Evolutionary conservation across 2,329 filamentous ascomycete species (phyloP), one percentile per base, ranked within the genome.

Genomic region (Lasiodiplodia gonubiensis): DNA sequence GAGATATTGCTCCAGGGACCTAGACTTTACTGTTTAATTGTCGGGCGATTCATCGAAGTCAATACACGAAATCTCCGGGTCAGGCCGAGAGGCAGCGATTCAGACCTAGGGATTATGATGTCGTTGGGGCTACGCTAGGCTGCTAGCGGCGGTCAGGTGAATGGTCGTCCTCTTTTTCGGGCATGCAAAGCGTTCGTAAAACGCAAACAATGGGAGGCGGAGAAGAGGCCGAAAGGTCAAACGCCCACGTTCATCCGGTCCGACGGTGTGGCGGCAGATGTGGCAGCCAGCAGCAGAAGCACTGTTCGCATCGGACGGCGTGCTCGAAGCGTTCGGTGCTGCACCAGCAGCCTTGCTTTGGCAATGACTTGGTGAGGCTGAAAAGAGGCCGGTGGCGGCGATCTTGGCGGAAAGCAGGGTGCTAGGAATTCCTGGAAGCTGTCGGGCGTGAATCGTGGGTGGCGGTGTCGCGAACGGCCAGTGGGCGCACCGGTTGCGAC

Each of bases 201-300:
- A n/a, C 42, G 42, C n/a, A 46, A 46, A 46, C 42, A 46, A n/a
- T 16, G 6, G 37, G 1, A 6, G 37, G 5, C 37, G 37, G 37
- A 42, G 14, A 16, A 10, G 6, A 18, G 3, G 16, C 42, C 42
- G 42, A 46, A n/a, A 21, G 6, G 18, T 21, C 42, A 42, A 8
- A 94, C 88, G 8, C 91, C 92, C 39, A 94, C 90, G 72, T 93
- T 91, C 71, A 93, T 79, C 66, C 89, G 84, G 74, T 92, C 90
- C 60, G 75, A n/a, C 18, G 21, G 72, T n/a, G 70, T 69, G n/a
- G 70, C 66, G 63, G 46, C n/a, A 21, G 46, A n/a, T 46, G 42
- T 21, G 42, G 42, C 42, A 46, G 42, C 37, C 42, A 21, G 42
- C 42, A 46, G 42, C 42, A 35, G 59, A 6, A 63, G 59, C 59